These are phyloP conservation scores for Fusarium sp. DNA, from an alignment of 2,329 filamentous ascomycete species.

Conservation along the genomic window DNA sequence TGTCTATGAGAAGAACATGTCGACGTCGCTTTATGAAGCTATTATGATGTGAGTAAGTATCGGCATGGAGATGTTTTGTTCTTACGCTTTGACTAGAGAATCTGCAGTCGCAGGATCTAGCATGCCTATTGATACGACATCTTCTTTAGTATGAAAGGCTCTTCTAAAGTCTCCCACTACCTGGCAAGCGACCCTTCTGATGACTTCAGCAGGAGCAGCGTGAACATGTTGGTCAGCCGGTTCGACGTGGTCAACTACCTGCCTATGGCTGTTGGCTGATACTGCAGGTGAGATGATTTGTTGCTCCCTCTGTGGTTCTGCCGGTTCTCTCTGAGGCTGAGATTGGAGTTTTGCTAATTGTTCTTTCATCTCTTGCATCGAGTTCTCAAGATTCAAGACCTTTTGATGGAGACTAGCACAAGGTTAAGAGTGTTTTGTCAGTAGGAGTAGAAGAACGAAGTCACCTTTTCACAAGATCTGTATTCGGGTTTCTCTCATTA, in stretches of 20 bases:
- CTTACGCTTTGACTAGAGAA: conserved; percentile 24
- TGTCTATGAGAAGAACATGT: conserved; percentile 25
- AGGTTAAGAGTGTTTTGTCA: neutral
- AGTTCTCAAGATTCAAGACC: conserved; percentile 22
- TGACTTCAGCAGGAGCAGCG: conserved; percentile 28
- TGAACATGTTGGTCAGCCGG: conserved; percentile 27
- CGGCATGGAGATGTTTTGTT: too few species aligned
- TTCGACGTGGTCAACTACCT: conserved; percentile 11
- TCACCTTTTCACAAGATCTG: conserved; percentile 24
- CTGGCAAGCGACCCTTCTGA: conserved; percentile 27
- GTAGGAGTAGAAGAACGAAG: neutral
- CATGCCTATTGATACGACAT: conserved; percentile 23
- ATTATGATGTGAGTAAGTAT: neutral
- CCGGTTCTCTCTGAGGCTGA: neutral
- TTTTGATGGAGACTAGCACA: conserved; percentile 18
- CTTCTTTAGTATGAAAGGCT: conserved; percentile 19
- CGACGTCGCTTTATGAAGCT: conserved; percentile 25
- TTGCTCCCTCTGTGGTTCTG: neutral
- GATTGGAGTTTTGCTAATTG: conserved; percentile 12
- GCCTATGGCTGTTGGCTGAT: neutral
- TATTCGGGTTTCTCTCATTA: neutral
- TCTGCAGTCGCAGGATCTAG: conserved; percentile 19
- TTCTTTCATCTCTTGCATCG: conserved; percentile 19
- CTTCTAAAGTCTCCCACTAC: conserved; percentile 26
- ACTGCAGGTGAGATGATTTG: neutral